phyloP scores from a whole-genome alignment of 805 yeast species.

The Candida schatavii region DNA sequence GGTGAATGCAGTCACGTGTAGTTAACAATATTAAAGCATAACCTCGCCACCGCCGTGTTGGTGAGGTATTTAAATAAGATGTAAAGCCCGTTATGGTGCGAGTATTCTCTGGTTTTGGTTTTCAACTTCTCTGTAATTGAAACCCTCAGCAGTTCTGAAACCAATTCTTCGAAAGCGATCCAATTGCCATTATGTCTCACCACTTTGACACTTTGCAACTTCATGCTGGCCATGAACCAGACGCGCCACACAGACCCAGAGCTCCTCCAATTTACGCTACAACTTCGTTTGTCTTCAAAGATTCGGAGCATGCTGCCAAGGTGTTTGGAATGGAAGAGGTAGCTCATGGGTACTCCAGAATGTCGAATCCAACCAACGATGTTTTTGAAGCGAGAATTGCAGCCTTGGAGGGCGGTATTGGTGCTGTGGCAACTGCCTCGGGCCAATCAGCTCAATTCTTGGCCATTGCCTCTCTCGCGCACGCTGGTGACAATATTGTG shows the following conservation, averaged over 20 bases:
- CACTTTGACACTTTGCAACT: conserved; percentile 90
- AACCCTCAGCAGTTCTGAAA: too few species aligned
- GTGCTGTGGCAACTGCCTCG: conserved; percentile 86
- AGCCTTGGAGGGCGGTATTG: conserved; percentile 89
- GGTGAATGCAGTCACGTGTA: too few species aligned
- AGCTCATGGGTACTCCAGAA: conserved; percentile 85
- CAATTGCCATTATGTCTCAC: too few species aligned
- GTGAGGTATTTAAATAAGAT: too few species aligned
- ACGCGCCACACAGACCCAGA: conserved; percentile 66
- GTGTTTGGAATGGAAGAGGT: conserved; percentile 80
- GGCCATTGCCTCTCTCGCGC: conserved; percentile 81
- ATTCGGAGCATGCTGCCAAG: conserved; percentile 90
- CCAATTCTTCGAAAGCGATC: too few species aligned
- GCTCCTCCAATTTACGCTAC: conserved; percentile 95
- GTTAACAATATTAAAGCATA: too few species aligned
- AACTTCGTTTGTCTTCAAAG: conserved; percentile 81
- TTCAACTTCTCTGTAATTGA: not conserved
- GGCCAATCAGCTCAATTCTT: conserved; percentile 95
- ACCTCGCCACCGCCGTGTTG: too few species aligned
- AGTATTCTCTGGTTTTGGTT: too few species aligned
- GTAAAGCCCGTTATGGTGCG: not conserved
- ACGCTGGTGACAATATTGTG: conserved; percentile 84
- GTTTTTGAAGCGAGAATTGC: conserved; percentile 91
- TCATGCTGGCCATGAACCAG: conserved; percentile 88
- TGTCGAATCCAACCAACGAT: conserved; percentile 90